Percentiles rank a stretch among this genome's conserved stretches.
Conservation (phyloP, 306 rosid genomes). For the Citrullus amarus region DNA sequence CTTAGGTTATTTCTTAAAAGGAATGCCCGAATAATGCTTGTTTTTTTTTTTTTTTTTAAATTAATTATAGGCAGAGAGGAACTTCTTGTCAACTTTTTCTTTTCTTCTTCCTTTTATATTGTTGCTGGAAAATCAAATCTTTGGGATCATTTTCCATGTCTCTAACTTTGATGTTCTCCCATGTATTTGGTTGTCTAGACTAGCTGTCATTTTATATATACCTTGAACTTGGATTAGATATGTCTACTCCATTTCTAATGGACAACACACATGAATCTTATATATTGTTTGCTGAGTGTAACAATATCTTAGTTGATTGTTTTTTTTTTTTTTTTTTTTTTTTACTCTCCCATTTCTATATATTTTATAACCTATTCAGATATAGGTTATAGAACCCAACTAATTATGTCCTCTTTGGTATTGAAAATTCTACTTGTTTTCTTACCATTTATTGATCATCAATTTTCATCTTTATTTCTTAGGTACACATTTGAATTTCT, state of each 20-base stretch:
- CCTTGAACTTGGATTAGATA: slow-evolving; percentile 15
- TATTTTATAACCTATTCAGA: too few species aligned
- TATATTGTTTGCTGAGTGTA: not conserved
- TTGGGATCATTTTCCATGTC: not conserved
- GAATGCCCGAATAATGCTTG: not conserved
- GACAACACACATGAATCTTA: not conserved
- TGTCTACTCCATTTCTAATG: not conserved
- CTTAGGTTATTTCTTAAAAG: not conserved
- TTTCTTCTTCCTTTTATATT: not conserved
- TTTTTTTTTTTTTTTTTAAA: not conserved
- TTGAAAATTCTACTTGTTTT: too few species aligned
- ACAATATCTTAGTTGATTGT: too few species aligned
- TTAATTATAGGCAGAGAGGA: not conserved
- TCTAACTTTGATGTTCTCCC: slow-evolving; percentile 3
- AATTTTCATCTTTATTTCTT: too few species aligned
- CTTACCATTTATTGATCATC: too few species aligned
- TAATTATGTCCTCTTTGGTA: too few species aligned
- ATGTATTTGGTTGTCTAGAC: slow-evolving; percentile 8
- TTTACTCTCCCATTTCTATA: too few species aligned
- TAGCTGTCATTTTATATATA: not conserved
- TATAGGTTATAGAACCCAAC: too few species aligned
- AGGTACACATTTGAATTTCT: too few species aligned
- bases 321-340: too few species aligned
- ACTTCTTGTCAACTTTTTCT: slow-evolving; percentile 5
- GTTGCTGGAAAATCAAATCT: slow-evolving; percentile 2